Evolutionary conservation across 2,329 filamentous ascomycete genomes (phyloP), one percentile per base, ranked within the genome.

Genomic region (Aspergillus pseudoglaucus): DNA sequence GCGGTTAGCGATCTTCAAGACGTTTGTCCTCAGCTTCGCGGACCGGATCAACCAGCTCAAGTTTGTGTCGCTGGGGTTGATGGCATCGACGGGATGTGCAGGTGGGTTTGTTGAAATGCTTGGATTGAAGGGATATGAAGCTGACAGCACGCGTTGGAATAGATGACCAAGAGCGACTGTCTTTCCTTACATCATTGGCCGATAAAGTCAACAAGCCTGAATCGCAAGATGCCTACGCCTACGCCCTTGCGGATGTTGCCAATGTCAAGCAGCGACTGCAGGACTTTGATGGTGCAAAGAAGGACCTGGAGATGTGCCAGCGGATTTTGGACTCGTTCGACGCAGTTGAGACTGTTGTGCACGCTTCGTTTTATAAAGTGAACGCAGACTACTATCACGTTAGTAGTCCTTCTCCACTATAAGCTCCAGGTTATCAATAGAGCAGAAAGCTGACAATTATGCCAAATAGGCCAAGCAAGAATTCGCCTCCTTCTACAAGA

Each of bases 1-100:
- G 74, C 85, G 91, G 64, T 81, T 98, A 74, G 77, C 84, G 51
- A 86, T 98, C 71, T 98, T 93, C 79, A 89, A 93, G 74, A 84
- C 83, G 61, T 98, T 98, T 76, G 87, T 98, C 70, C 82, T 91
- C 69, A 93, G 87, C 71, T 98, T 98, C 66, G 89, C 90, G 57
- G 90, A 95, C 68, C 96, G 94, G 79, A 96, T 98, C 78, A 98
- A 97, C 75, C 91, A 97, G 76, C 79, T 98, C 54, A 96, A 96
- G 79, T 85, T 97, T 58, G 93, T 98, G 57, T 85, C 88, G 57
- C 76, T 98, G 57, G 93, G 90, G 14, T 75, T 97, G 66, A 88
- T 87, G 72, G 88, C 93, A 41, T 89, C 90, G 46, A 83, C 85
- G 62, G 85, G 95, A 75, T 95, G 87, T 71, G 54, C 60, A 65